A percentile compares a stretch with the other conserved stretches of the same genome.
These are phyloP conservation scores for Bothriochloa decipiens DNA, from an alignment of 176 grass and related monocot species.

Conservation along the genomic window DNA sequence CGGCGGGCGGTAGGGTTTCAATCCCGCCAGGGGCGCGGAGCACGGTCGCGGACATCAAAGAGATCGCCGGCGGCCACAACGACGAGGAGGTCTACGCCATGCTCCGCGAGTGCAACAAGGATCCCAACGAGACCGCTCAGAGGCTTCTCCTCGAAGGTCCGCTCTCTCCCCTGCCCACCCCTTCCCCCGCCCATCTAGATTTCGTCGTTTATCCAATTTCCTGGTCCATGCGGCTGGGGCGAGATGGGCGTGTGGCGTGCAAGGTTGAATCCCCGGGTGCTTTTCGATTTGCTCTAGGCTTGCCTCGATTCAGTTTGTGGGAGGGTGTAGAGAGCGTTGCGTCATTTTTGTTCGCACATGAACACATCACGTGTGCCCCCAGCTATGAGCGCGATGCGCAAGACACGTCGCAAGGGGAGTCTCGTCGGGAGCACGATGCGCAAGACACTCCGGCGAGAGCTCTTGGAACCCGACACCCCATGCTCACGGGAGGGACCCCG, in stretches of 20 bases:
- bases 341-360: too few relatives aligned
- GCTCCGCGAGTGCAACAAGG: conserved; percentile 93
- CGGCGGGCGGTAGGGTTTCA: conserved; percentile 57
- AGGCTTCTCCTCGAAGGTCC: conserved; percentile 89
- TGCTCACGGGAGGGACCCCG: too few relatives aligned
- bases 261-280: background rate
- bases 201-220: conserved; percentile 17
- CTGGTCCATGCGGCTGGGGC: background rate
- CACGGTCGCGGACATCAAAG: conserved; percentile 85
- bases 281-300: background rate
- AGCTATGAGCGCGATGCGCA: too few relatives aligned
- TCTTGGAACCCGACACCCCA: too few relatives aligned
- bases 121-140: conserved; percentile 91
- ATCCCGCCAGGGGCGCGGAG: conserved; percentile 65
- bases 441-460: too few relatives aligned
- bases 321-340: conserved; percentile 3
- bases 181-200: background rate
- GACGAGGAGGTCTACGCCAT: conserved; percentile 96
- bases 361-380: too few relatives aligned
- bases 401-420: too few relatives aligned
- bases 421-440: too few relatives aligned
- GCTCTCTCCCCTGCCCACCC: background rate
- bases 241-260: background rate
- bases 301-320: background rate
- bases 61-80: conserved; percentile 80